Percentiles rank a stretch among this genome's conserved stretches.
Conservation (phyloP, 306 rosid genomes). For the Castanea crenata region DNA sequence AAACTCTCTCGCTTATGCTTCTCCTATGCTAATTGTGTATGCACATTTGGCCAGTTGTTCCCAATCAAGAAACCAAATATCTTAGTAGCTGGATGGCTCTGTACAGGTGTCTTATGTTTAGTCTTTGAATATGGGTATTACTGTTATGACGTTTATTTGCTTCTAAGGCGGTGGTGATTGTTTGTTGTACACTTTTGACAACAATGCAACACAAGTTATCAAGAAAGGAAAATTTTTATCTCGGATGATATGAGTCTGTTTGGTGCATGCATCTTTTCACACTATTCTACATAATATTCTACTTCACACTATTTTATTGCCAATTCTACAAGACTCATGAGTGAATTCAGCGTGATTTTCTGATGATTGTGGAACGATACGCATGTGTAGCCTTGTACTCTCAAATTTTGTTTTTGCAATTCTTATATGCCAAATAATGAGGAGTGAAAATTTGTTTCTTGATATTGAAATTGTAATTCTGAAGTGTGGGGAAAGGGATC, state of each 20-base stretch:
- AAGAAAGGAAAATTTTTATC: background rate
- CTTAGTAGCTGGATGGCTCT: conserved; percentile 51
- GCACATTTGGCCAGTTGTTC: conserved; percentile 57
- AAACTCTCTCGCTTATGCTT: conserved; percentile 18
- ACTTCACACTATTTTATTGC: no score
- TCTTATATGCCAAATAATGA: background rate
- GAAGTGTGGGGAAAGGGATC: background rate
- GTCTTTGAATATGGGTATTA: conserved; percentile 26
- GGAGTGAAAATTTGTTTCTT: no score
- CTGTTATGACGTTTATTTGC: conserved; percentile 14
- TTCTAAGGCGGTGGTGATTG: background rate
- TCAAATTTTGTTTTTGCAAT: background rate
- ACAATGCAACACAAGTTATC: conserved; percentile 16
- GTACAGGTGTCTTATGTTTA: conserved; percentile 41
- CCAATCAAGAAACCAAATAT: conserved; percentile 52
- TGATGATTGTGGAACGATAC: no score
- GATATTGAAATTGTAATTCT: background rate
- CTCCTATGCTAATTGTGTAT: conserved; percentile 54
- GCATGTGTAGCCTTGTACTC: no score
- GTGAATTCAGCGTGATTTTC: no score
- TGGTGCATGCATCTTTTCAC: background rate
- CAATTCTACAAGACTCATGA: no score
- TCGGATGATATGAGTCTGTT: background rate
- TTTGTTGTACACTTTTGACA: conserved; percentile 33
- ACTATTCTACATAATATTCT: background rate